Evolutionary conservation across 2,329 filamentous ascomycete genomes (phyloP).

Genomic region (Hypoxylon sp.): DNA sequence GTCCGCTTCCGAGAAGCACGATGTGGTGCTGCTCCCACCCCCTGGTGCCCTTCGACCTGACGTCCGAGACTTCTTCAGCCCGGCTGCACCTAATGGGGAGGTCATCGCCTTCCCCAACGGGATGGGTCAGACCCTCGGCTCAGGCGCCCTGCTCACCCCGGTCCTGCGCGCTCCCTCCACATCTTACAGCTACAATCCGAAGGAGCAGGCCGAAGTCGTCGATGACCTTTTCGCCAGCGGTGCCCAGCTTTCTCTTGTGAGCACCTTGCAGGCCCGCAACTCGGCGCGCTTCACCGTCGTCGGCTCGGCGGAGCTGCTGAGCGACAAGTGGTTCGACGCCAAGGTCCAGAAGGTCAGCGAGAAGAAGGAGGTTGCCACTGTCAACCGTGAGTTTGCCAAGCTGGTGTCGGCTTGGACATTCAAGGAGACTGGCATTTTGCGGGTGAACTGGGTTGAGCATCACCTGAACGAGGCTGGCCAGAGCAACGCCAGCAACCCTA

Average conservation of each 20-base stretch:
- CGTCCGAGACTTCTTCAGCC: conserved; percentile 80
- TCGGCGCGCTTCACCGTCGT: conserved; percentile 88
- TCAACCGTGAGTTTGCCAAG: conserved; percentile 86
- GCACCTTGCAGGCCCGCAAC: conserved; percentile 89
- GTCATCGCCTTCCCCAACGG: conserved; percentile 83
- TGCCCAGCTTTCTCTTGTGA: conserved; percentile 83
- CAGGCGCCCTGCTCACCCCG: conserved; percentile 78
- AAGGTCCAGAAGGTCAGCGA: conserved; percentile 71
- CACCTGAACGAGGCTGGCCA: conserved; percentile 65
- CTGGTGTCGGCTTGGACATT: conserved; percentile 94
- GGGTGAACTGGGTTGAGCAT: conserved; percentile 85
- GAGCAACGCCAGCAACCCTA: conserved; percentile 75
- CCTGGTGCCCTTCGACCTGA: conserved; percentile 72
- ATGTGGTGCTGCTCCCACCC: conserved; percentile 81
- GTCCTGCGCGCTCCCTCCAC: conserved; percentile 84
- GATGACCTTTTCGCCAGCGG: conserved; percentile 89
- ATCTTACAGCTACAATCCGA: conserved; percentile 92
- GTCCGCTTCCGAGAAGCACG: conserved; percentile 82
- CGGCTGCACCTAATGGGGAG: conserved; percentile 59
- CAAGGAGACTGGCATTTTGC: conserved; percentile 89
- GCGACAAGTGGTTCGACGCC: conserved; percentile 88
- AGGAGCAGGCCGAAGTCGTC: conserved; percentile 76
- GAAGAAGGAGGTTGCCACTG: conserved; percentile 65
- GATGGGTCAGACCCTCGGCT: conserved; percentile 83
- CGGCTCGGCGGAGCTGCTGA: conserved; percentile 85